phyloP scores from a whole-genome alignment of 2,329 filamentous ascomycete species.

The Chaetomiaceae sp. region DNA sequence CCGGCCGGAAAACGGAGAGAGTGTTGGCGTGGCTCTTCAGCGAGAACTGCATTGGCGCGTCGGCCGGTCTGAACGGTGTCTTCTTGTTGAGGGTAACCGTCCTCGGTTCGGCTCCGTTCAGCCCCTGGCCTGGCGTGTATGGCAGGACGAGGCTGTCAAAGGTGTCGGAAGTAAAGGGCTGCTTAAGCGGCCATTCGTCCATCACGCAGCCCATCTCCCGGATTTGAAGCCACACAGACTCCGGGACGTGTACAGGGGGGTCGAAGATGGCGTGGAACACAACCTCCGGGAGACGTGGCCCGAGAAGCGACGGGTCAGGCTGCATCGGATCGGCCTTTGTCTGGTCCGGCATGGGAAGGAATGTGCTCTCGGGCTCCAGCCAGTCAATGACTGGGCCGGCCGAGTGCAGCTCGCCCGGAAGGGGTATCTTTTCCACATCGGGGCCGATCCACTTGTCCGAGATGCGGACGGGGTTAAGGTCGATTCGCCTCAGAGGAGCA shows the following conservation, averaged over 20 bases:
- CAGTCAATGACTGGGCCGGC: slow-evolving; percentile 55
- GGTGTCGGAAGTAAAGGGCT: slow-evolving; percentile 32
- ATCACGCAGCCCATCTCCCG: slow-evolving; percentile 54
- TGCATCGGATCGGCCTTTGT: slow-evolving; percentile 21
- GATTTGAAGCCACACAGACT: slow-evolving; percentile 58
- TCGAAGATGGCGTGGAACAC: slow-evolving; percentile 72
- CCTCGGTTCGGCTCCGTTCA: slow-evolving; percentile 55
- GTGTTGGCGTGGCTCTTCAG: slow-evolving; percentile 51
- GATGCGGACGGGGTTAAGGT: slow-evolving; percentile 60
- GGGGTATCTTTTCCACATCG: slow-evolving; percentile 55
- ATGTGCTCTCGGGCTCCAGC: slow-evolving; percentile 65
- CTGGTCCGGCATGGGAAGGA: slow-evolving; percentile 39
- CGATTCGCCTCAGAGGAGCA: slow-evolving; percentile 41
- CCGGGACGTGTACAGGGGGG: slow-evolving; percentile 67
- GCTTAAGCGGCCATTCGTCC: slow-evolving; percentile 31
- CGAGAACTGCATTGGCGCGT: slow-evolving; percentile 24
- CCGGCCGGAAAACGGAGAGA: slow-evolving; percentile 66
- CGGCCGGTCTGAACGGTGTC: slow-evolving; percentile 39
- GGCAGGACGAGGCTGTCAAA: slow-evolving; percentile 59
- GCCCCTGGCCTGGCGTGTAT: slow-evolving; percentile 42
- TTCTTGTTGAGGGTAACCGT: slow-evolving; percentile 48
- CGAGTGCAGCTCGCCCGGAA: slow-evolving; percentile 40
- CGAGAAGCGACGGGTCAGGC: slow-evolving; percentile 35
- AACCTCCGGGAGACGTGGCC: slow-evolving; percentile 60
- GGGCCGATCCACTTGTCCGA: slow-evolving; percentile 71